These are phyloP conservation scores for Maudiozyma barnettii DNA, from an alignment of 805 yeast species.

Conservation along the genomic window DNA sequence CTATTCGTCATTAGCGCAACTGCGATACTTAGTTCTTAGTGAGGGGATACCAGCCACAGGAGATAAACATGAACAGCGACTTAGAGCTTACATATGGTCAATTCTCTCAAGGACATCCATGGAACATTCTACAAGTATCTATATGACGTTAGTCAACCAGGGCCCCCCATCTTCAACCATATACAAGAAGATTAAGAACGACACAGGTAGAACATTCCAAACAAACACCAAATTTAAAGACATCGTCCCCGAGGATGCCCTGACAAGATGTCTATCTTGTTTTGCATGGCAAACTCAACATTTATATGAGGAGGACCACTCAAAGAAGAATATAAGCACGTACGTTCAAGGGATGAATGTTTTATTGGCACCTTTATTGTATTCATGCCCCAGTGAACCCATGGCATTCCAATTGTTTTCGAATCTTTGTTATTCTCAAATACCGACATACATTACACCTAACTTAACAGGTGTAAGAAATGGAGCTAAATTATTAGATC, in stretches of 20 bases:
- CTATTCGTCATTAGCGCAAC: conserved; percentile 20
- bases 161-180: conserved; percentile 52
- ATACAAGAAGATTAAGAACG: conserved; percentile 61
- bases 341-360: conserved; percentile 95
- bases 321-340: conserved; percentile 14
- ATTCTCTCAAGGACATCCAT: conserved; percentile 59
- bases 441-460: conserved; percentile 72
- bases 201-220: conserved; percentile 76
- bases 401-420: conserved; percentile 72
- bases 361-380: conserved; percentile 73
- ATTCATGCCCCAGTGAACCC: conserved; percentile 68
- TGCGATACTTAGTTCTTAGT: conserved; percentile 18
- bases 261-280: conserved; percentile 63
- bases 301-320: conserved; percentile 2
- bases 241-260: conserved; percentile 58
- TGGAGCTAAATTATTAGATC: conserved; percentile 63
- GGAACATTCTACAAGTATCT: conserved; percentile 41
- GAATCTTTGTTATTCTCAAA: conserved; percentile 47
- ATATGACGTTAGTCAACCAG: conserved; percentile 41
- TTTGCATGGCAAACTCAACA: conserved; percentile 43
- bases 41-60: conserved; percentile 12
- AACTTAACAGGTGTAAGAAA: conserved; percentile 74
- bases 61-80: conserved; percentile 12
- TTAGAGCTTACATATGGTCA: conserved; percentile 69
- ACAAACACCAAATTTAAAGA: conserved; percentile 57